Evolutionary conservation across 345 rosid genomes (phyloP).

Genomic region (Lagerstroemia speciosa): DNA sequence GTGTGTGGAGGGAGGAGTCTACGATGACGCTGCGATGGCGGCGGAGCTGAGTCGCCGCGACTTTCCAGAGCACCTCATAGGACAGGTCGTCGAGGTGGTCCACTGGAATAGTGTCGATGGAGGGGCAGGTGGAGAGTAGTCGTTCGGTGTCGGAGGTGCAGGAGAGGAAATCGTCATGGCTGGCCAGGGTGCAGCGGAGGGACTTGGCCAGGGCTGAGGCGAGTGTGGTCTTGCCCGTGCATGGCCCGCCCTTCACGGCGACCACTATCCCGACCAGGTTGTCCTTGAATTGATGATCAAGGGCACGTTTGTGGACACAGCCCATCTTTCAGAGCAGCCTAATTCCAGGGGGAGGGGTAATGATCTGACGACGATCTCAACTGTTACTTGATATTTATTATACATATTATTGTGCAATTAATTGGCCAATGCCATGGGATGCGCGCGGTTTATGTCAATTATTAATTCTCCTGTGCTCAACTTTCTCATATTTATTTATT

Average conservation of each 20-base stretch:
- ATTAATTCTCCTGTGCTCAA: too few relatives aligned
- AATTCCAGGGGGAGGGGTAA: too few relatives aligned
- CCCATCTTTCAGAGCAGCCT: too few relatives aligned
- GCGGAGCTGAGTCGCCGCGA: neutral
- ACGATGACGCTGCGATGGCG: neutral
- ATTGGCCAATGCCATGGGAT: too few relatives aligned
- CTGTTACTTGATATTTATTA: too few relatives aligned
- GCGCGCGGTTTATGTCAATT: too few relatives aligned
- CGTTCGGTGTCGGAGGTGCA: neutral
- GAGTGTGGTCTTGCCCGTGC: conserved; percentile 2
- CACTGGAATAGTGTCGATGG: neutral
- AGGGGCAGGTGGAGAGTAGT: neutral
- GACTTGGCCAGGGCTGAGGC: neutral
- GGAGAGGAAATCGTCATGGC: too few relatives aligned
- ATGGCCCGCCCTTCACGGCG: neutral
- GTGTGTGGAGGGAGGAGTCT: neutral
- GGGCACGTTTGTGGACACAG: too few relatives aligned
- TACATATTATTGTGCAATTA: too few relatives aligned
- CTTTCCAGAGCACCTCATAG: neutral
- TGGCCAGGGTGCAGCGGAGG: neutral
- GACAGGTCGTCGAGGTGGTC: neutral
- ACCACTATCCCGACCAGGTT: conserved; percentile 2
- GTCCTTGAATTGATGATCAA: too few relatives aligned
- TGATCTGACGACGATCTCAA: too few relatives aligned
- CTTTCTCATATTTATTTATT: too few relatives aligned